These are phyloP conservation scores for Rubus idaeus DNA, from an alignment of 306 rosid species.

Conservation along the genomic window DNA sequence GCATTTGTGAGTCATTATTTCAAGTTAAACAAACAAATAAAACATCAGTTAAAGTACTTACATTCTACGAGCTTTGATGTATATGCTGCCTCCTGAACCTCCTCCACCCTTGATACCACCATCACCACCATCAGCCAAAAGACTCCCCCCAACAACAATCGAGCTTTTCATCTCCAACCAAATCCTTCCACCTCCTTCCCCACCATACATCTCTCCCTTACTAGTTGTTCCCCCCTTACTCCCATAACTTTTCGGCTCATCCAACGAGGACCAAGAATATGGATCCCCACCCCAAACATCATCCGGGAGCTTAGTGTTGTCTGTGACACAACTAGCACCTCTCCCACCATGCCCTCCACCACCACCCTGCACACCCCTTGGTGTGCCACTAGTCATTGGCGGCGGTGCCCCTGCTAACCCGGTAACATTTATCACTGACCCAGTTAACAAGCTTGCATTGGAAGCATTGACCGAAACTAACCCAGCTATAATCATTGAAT, in stretches of 20 bases:
- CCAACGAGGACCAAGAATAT: conserved; percentile 71
- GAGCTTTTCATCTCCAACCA: conserved; percentile 42
- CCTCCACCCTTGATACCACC: conserved; percentile 94
- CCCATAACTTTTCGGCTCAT: conserved; percentile 76
- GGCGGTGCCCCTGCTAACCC: conserved; percentile 85
- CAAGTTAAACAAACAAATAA: neutral
- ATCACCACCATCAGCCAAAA: conserved; percentile 82
- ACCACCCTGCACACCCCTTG: conserved; percentile 78
- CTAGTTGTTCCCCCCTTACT: conserved; percentile 87
- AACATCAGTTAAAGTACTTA: conserved; percentile 35
- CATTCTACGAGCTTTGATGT: conserved; percentile 66
- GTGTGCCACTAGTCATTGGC: conserved; percentile 80
- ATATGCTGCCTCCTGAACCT: conserved; percentile 97
- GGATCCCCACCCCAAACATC: conserved; percentile 99
- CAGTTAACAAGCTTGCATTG: conserved; percentile 37
- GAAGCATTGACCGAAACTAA: conserved; percentile 36
- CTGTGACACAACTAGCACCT: conserved; percentile 85
- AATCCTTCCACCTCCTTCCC: conserved; percentile 93
- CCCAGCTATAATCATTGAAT: conserved; percentile 44
- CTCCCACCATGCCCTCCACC: conserved; percentile 98
- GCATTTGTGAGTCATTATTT: neutral
- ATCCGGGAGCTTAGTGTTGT: conserved; percentile 83
- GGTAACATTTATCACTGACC: conserved; percentile 53
- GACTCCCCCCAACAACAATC: conserved; percentile 51
- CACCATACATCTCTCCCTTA: conserved; percentile 77